Conservation (phyloP, 352 stramenopile species). For the Phytophthora citricola region DNA sequence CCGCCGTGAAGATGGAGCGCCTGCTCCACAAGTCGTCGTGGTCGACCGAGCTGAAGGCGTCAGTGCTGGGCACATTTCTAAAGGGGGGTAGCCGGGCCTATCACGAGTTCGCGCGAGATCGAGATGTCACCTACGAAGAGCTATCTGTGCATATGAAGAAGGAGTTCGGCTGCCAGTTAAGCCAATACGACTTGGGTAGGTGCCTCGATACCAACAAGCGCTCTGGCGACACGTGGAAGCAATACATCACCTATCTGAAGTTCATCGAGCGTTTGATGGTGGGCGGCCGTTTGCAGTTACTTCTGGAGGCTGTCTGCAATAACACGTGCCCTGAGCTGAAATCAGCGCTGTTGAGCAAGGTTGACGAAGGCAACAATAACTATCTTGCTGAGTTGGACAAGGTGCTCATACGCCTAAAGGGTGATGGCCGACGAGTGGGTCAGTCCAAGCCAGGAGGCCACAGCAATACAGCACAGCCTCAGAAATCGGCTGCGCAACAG, state of each 20-base stretch:
- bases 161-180: conserved; percentile 16
- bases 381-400: not conserved
- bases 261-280: conserved; percentile 13
- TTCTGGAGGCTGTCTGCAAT: conserved; percentile 12
- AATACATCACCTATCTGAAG: conserved; percentile 15
- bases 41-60: conserved; percentile 5
- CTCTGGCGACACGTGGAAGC: conserved; percentile 7
- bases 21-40: conserved; percentile 11
- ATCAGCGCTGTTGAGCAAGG: conserved; percentile 12
- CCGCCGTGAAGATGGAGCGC: conserved; percentile 4
- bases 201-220: conserved; percentile 13
- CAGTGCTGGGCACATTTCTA: conserved; percentile 12
- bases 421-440: too few relatives aligned
- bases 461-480: too few relatives aligned
- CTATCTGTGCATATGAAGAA: conserved; percentile 5
- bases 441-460: too few relatives aligned
- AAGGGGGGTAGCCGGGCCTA: conserved; percentile 3
- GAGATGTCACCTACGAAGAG: conserved; percentile 8
- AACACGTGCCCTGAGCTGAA: conserved; percentile 13
- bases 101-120: conserved; percentile 1
- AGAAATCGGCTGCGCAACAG: too few relatives aligned
- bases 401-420: too few relatives aligned
- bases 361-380: not conserved
- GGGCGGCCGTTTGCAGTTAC: conserved; percentile 9
- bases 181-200: conserved; percentile 11